phyloP scores from a whole-genome alignment of 306 rosid species.

The Corylus americana region DNA sequence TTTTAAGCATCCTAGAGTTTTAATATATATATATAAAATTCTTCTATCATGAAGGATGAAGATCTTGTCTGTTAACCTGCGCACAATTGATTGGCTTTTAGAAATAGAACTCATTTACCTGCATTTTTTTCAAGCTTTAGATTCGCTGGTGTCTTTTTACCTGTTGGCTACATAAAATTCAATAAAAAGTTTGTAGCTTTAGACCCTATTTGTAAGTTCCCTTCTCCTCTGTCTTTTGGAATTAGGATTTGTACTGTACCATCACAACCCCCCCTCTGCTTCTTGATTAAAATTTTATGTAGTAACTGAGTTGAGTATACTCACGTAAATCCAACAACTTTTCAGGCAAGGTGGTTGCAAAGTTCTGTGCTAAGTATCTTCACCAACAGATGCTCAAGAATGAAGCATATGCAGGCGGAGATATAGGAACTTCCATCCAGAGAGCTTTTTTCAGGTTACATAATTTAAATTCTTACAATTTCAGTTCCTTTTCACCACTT shows the following conservation, averaged over 20 bases:
- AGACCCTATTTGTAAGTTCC: not conserved
- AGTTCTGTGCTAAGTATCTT: constrained; percentile 93
- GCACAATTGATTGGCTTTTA: not conserved
- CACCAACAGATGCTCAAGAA: constrained; percentile 84
- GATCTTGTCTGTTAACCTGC: not conserved
- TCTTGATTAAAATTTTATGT: not conserved
- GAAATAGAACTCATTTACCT: not conserved
- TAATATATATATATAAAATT: not conserved
- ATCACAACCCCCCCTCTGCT: not conserved
- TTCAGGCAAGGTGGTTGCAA: constrained; percentile 97
- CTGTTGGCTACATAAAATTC: not conserved
- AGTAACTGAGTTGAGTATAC: constrained; percentile 1
- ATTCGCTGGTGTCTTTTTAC: not conserved
- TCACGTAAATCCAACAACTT: constrained; percentile 33
- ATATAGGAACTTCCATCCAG: constrained; percentile 75
- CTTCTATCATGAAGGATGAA: not conserved
- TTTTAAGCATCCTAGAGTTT: not conserved
- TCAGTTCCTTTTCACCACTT: constrained; percentile 27
- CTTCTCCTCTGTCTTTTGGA: not conserved
- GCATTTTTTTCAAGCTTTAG: not conserved
- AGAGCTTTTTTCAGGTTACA: constrained; percentile 83
- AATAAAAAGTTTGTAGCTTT: not conserved
- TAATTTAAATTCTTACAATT: constrained; percentile 21
- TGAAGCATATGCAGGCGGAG: constrained; percentile 71
- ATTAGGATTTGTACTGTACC: too few species aligned